These are phyloP conservation scores for Houttuynia cordata DNA, from an alignment of 164 flowering plant species.

Conservation along the genomic window DNA sequence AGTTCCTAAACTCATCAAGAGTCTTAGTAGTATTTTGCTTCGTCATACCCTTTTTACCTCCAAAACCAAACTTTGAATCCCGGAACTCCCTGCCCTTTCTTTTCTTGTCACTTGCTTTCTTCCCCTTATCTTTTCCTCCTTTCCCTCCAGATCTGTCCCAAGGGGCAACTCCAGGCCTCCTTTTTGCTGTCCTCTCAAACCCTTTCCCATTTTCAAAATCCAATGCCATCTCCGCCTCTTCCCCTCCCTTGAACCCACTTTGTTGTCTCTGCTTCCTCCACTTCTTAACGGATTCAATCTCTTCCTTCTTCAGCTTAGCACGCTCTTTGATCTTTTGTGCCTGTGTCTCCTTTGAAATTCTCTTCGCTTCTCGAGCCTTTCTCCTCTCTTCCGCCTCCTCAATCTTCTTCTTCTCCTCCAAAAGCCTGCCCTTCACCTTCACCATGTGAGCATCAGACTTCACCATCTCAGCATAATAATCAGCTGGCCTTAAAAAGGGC, in stretches of 20 bases:
- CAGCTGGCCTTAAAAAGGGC: conserved; percentile 82
- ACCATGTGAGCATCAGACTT: conserved; percentile 79
- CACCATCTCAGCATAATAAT: conserved; percentile 93
- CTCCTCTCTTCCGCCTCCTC: conserved; percentile 93
- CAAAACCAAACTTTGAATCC: conserved; percentile 41
- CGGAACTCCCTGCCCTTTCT: conserved; percentile 22
- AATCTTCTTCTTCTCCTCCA: conserved; percentile 59
- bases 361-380: conserved; percentile 78
- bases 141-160: conserved; percentile 84
- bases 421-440: conserved; percentile 61
- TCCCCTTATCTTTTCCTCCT: conserved; percentile 28
- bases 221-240: conserved; percentile 38
- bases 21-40: conserved; percentile 80
- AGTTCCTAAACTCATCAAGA: conserved; percentile 44
- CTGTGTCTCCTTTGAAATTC: conserved; percentile 68
- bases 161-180: conserved; percentile 62
- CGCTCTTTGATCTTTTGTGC: conserved; percentile 73
- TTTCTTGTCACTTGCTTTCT: conserved; percentile 24
- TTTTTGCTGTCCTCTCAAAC: conserved; percentile 51
- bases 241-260: conserved; percentile 33
- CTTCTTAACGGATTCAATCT: conserved; percentile 78
- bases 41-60: conserved; percentile 65
- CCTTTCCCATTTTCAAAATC: conserved; percentile 46
- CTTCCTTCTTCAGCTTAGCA: conserved; percentile 69
- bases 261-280: conserved; percentile 93